Evolutionary conservation across 805 yeast genomes (phyloP).

Genomic region (Candida morakotiae): DNA sequence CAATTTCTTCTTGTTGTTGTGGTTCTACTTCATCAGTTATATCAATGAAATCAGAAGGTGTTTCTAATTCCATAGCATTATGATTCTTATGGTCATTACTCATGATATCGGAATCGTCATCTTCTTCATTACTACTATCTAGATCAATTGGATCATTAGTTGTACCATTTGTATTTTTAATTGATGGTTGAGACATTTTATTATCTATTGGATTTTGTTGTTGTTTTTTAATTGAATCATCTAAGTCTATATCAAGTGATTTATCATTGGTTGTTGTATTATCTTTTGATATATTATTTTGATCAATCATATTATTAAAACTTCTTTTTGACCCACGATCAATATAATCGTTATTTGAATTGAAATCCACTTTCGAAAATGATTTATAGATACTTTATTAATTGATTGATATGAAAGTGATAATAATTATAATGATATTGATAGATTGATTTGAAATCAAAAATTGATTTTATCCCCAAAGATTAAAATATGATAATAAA

Average conservation of each 20-base stretch:
- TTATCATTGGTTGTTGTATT: background rate
- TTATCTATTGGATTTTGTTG: background rate
- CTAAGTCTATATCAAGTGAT: background rate
- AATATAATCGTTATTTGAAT: background rate
- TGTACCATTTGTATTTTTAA: conserved; percentile 1
- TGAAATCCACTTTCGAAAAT: background rate
- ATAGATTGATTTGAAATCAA: no score
- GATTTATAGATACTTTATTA: background rate
- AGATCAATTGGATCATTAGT: conserved; percentile 5
- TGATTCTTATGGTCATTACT: background rate
- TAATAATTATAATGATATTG: background rate
- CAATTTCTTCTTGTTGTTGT: conserved; percentile 12
- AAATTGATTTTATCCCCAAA: no score
- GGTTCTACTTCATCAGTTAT: conserved; percentile 15
- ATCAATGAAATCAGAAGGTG: conserved; percentile 7
- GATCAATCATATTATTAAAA: conserved; percentile 4
- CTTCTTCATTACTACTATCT: no score
- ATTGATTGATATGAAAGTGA: background rate
- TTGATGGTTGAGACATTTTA: background rate
- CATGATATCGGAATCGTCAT: conserved; percentile 2
- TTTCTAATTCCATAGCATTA: no score
- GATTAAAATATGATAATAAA: no score
- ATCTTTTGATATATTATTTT: background rate
- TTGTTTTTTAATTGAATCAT: background rate
- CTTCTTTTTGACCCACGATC: conserved; percentile 5